phyloP scores from a whole-genome alignment of 106 monocot species.

The Allium cepa region DNA sequence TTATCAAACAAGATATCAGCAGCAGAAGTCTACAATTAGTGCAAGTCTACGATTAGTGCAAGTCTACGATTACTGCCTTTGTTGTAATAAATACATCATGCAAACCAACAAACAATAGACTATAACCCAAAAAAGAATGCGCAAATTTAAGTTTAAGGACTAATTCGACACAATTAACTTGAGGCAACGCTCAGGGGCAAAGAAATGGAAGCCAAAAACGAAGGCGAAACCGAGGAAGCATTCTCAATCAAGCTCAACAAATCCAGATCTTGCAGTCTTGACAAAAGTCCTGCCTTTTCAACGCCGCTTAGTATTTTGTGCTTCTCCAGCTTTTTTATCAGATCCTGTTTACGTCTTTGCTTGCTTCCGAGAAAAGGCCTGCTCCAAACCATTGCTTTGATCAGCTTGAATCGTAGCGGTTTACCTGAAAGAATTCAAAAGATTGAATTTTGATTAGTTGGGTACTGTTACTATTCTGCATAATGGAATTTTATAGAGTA shows the following conservation, averaged over 20 bases:
- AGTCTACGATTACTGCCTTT: too few species aligned
- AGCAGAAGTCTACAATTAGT: too few species aligned
- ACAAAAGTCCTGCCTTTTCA: constrained; percentile 76
- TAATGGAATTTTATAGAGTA: not conserved
- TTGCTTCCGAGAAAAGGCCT: constrained; percentile 68
- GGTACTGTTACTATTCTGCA: too few species aligned
- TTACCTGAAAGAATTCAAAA: constrained; percentile 31
- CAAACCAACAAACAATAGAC: too few species aligned
- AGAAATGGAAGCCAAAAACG: constrained; percentile 66
- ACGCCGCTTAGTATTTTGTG: constrained; percentile 77
- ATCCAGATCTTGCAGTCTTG: constrained; percentile 79
- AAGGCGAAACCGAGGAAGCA: constrained; percentile 50
- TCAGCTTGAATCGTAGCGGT: constrained; percentile 72
- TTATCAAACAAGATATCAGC: too few species aligned
- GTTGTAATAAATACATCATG: too few species aligned
- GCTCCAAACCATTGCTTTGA: constrained; percentile 90
- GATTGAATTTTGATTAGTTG: not conserved
- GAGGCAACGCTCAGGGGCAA: constrained; percentile 65
- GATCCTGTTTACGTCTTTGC: constrained; percentile 61
- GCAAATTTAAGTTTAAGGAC: too few species aligned
- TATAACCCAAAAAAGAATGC: too few species aligned
- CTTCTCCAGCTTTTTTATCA: constrained; percentile 80
- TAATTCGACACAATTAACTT: too few species aligned
- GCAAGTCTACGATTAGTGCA: too few species aligned
- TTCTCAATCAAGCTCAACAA: constrained; percentile 60